A percentile compares a stretch with the other conserved stretches of the same genome.
Conservation (phyloP, 1,284 basidiomycete genomes). For the Golubevia sp. region DNA sequence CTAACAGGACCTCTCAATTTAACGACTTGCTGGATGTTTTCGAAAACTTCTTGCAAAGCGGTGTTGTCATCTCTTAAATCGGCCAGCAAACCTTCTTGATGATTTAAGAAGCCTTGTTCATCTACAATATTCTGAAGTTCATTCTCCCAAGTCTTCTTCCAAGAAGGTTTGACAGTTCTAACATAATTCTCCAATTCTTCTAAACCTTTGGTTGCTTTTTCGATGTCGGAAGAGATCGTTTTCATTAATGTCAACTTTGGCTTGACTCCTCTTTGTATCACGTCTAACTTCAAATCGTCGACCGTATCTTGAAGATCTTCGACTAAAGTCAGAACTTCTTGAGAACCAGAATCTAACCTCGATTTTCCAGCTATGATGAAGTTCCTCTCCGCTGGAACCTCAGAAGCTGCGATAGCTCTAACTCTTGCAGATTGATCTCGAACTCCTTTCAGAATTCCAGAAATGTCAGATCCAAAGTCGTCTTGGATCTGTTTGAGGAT, state of each 20-base stretch:
- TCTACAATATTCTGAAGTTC: conserved; percentile 60
- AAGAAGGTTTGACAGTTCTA: conserved; percentile 54
- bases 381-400: conserved; percentile 52
- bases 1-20: conserved; percentile 32
- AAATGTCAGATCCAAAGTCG: conserved; percentile 49
- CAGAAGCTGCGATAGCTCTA: conserved; percentile 34
- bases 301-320: conserved; percentile 59
- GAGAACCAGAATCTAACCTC: conserved; percentile 47
- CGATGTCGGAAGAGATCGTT: conserved; percentile 46
- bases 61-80: conserved; percentile 51
- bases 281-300: conserved; percentile 57
- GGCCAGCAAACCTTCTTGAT: conserved; percentile 52
- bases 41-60: conserved; percentile 53
- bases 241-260: conserved; percentile 45
- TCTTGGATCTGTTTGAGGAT: conserved; percentile 50
- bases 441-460: conserved; percentile 29
- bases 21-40: conserved; percentile 58
- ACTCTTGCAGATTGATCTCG: conserved; percentile 41
- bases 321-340: conserved; percentile 54
- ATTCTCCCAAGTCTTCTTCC: conserved; percentile 60
- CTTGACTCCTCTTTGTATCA: conserved; percentile 57
- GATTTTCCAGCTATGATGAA: conserved; percentile 57
- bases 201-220: conserved; percentile 35
- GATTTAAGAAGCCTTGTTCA: conserved; percentile 60
- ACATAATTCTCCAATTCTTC: conserved; percentile 54